These are phyloP conservation scores for Recurvomyces mirabilis DNA, from an alignment of 495 filamentous ascomycete species.

Conservation along the genomic window DNA sequence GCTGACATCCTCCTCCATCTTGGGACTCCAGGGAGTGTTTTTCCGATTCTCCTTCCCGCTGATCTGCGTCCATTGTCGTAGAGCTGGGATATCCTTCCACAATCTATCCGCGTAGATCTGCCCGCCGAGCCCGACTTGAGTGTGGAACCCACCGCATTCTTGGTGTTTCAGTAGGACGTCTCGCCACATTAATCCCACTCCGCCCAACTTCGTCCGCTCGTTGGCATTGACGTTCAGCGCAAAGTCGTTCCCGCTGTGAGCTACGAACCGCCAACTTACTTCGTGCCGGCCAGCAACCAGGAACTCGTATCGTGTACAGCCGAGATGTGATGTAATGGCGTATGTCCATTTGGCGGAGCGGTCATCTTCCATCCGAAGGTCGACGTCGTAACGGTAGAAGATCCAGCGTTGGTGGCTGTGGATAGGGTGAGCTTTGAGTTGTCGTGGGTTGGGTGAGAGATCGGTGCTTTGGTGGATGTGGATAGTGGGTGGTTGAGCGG, in stretches of 20 bases:
- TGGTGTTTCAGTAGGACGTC: slow-evolving; percentile 95
- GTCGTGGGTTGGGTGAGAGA: slow-evolving; percentile 83
- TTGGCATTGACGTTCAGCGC: slow-evolving; percentile 71
- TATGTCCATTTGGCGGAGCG: slow-evolving; percentile 90
- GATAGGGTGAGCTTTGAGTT: slow-evolving; percentile 75
- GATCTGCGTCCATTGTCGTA: slow-evolving; percentile 88
- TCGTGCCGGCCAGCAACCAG: slow-evolving; percentile 87
- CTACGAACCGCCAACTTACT: slow-evolving; percentile 91
- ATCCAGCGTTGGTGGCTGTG: slow-evolving; percentile 83
- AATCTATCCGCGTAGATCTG: slow-evolving; percentile 94
- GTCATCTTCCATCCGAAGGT: slow-evolving; percentile 79
- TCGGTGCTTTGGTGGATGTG: slow-evolving; percentile 89
- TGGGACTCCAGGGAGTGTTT: slow-evolving; percentile 79
- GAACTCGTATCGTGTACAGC: slow-evolving; percentile 95
- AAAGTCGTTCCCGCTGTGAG: slow-evolving; percentile 93
- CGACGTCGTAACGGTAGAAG: slow-evolving; percentile 92
- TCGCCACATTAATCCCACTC: slow-evolving; percentile 94
- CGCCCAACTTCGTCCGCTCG: slow-evolving; percentile 74
- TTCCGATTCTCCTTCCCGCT: slow-evolving; percentile 85
- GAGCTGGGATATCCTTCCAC: slow-evolving; percentile 87
- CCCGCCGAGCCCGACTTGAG: slow-evolving; percentile 80
- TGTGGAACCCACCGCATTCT: slow-evolving; percentile 90
- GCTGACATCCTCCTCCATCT: slow-evolving; percentile 85
- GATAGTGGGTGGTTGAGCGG: slow-evolving; percentile 82
- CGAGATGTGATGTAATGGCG: slow-evolving; percentile 90